Evolutionary conservation across 164 flowering plant genomes (phyloP), one percentile per base, ranked within the genome.

Genomic region (Vitis cinerea): DNA sequence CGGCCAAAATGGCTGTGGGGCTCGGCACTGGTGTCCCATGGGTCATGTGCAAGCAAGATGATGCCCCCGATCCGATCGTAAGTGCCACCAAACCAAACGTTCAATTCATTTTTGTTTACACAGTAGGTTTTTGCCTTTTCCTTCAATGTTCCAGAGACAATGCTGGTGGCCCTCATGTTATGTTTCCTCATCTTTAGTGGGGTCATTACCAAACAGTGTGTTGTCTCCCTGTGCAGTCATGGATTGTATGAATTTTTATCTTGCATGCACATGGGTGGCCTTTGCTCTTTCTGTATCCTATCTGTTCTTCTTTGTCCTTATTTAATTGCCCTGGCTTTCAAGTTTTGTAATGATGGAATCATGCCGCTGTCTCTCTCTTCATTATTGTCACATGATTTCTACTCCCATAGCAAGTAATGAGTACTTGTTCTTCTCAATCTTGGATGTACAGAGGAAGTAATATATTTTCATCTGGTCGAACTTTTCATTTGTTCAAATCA

Each of bases 41-140:
- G 94, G 77, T 89, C 78, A 89, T 89, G 94, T 89, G 94, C 89
- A 87, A 89, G 84, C 91, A 89, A 82, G 90, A 87, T 77, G 94
- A 89, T 78, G 94, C 94, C 16, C 94, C 94, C 12, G 94, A 87
- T 78, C 94, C 94, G 14, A 64, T 89, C 75, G 93, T 89, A 72
- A 83, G 89, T 77, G 17, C 47, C 49, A 7, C 49, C 50, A 8
- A 17, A 23, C 51, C 31, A 10, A 47, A 44, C 15, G 61, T 61
- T 27, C 29, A 19, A 13, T 54, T 52, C 16, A 64, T 57, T 59
- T 53, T 16, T 49, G 10, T 63, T 72, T 61, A 63, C 60, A 48
- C 50, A 31, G 10, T 55, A 14, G 48, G n/a, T 69, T 63, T 53
- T 59, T 1, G 17, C 44, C 59, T 59, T 68, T 72, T 37, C 30